These are phyloP conservation scores for Talaromyces sp. DNA, from an alignment of 2,329 filamentous ascomycete genomes.

Conservation along the genomic window DNA sequence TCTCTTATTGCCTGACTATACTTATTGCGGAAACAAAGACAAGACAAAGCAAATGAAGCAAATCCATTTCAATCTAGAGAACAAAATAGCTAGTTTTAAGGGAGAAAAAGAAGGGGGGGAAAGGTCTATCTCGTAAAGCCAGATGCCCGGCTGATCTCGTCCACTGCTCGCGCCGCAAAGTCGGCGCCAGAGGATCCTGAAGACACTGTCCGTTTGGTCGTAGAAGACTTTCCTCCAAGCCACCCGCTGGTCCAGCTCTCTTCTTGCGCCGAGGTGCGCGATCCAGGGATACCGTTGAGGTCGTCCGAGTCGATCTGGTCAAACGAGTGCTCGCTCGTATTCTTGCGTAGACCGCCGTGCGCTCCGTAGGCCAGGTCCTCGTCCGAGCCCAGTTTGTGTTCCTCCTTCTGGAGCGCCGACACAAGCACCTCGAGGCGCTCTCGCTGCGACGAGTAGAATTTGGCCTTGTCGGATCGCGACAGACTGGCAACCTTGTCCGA, in stretches of 20 bases:
- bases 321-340: conserved; percentile 81
- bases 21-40: background rate
- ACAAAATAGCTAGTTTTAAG: background rate
- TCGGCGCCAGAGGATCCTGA: conserved; percentile 22
- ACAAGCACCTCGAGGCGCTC: conserved; percentile 72
- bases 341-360: conserved; percentile 59
- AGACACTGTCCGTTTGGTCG: conserved; percentile 4
- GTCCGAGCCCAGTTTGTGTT: conserved; percentile 50
- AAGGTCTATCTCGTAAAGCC: conserved; percentile 10
- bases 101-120: too few relatives aligned
- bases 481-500: conserved; percentile 63
- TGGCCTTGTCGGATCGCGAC: conserved; percentile 60
- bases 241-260: conserved; percentile 11
- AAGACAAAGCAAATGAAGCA: background rate
- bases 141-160: conserved; percentile 20
- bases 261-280: background rate
- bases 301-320: conserved; percentile 80
- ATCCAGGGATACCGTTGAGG: conserved; percentile 10
- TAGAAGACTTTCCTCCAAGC: conserved; percentile 8
- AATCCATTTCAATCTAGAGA: background rate
- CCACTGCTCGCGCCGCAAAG: conserved; percentile 23
- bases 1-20: background rate
- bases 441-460: conserved; percentile 73
- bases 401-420: conserved; percentile 74
- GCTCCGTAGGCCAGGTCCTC: conserved; percentile 40